Evolutionary conservation across 495 filamentous ascomycete genomes (phyloP).

Genomic region (Acidomyces sp.): DNA sequence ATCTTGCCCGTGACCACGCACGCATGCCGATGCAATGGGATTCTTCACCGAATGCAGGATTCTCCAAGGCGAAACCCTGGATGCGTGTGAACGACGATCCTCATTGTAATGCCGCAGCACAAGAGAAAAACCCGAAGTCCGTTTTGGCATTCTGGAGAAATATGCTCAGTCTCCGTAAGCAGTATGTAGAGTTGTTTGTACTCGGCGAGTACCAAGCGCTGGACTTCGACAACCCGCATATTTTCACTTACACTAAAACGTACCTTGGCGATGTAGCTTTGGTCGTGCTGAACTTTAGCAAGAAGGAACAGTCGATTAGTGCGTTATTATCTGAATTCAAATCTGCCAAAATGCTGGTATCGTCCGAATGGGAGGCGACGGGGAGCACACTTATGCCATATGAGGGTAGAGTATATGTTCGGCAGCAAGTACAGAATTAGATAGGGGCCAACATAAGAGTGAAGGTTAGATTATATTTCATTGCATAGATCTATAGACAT

Average conservation of each 20-base stretch:
- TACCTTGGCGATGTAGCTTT: not conserved
- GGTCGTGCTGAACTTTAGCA: not conserved
- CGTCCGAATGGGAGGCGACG: not conserved
- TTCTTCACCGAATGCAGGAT: constrained; percentile 39
- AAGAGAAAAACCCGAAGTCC: constrained; percentile 34
- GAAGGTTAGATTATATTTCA: too few species aligned
- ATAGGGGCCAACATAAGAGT: too few species aligned
- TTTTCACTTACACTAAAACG: not conserved
- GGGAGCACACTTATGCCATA: not conserved
- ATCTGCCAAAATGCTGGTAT: too few species aligned
- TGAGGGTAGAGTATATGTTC: not conserved
- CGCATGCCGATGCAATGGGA: constrained; percentile 53
- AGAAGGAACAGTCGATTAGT: not conserved
- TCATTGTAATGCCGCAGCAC: constrained; percentile 38
- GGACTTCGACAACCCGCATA: not conserved
- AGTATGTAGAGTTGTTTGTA: constrained; percentile 26
- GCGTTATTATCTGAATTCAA: too few species aligned
- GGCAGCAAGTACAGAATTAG: too few species aligned
- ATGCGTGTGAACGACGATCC: constrained; percentile 49
- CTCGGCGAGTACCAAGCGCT: not conserved
- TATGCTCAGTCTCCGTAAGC: constrained; percentile 41
- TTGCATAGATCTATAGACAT: too few species aligned
- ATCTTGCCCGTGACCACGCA: constrained; percentile 47
- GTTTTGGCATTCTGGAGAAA: constrained; percentile 41
- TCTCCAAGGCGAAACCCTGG: constrained; percentile 44